phyloP scores from a whole-genome alignment of 129 eudicot genomes.

The Lonicera japonica region DNA sequence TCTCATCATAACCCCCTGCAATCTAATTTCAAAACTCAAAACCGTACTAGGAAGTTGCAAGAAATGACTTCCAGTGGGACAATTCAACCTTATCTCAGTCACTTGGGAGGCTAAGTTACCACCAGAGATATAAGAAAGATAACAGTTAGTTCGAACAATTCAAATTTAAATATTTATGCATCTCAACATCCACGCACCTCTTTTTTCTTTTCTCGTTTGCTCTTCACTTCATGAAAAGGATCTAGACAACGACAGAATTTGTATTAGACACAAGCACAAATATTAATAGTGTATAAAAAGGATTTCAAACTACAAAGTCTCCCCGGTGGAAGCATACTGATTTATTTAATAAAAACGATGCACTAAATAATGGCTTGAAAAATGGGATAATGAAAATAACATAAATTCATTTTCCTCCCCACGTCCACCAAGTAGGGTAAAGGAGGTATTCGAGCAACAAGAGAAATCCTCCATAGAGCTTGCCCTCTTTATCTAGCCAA shows the following conservation, averaged over 20 bases:
- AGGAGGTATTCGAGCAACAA: too few relatives aligned
- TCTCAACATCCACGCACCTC: slow-evolving; percentile 52
- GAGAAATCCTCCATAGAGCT: too few relatives aligned
- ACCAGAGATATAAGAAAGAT: neutral
- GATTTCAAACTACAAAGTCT: neutral
- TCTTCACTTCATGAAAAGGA: slow-evolving; percentile 94
- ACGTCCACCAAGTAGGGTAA: too few relatives aligned
- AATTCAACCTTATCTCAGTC: neutral
- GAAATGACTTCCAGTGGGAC: neutral
- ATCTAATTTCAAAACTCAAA: neutral
- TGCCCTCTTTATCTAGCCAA: too few relatives aligned
- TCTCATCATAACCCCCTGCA: neutral
- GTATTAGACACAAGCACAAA: slow-evolving; percentile 10
- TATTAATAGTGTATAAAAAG: neutral
- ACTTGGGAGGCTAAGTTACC: neutral
- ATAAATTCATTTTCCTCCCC: too few relatives aligned
- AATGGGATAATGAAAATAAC: too few relatives aligned
- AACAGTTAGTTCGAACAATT: neutral
- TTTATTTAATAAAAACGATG: neutral
- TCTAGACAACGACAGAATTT: slow-evolving; percentile 34
- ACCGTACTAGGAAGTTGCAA: neutral
- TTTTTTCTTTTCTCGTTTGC: slow-evolving; percentile 95
- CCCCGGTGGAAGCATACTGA: neutral
- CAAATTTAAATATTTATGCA: slow-evolving; percentile 4
- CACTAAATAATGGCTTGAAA: neutral